phyloP scores from a whole-genome alignment of 345 rosid genomes.

The Cardamine resedifolia region DNA sequence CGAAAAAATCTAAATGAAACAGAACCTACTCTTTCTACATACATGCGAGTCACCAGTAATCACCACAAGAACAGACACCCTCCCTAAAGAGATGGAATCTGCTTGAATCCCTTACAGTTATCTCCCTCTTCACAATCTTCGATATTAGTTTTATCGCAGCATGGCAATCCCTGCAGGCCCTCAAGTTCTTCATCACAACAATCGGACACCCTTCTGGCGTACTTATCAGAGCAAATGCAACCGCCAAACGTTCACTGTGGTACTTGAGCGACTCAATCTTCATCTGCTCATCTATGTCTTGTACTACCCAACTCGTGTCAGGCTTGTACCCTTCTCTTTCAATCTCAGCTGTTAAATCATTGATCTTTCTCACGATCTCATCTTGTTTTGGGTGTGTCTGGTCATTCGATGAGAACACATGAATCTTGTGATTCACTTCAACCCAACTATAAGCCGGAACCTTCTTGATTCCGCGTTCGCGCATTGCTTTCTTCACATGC shows the following conservation, averaged over 20 bases:
- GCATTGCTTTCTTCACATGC: slow-evolving; percentile 75
- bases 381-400: slow-evolving; percentile 53
- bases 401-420: slow-evolving; percentile 68
- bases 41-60: slow-evolving; percentile 61
- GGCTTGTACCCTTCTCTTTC: slow-evolving; percentile 72
- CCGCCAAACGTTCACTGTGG: slow-evolving; percentile 81
- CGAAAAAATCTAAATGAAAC: no score
- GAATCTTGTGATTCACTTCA: slow-evolving; percentile 60
- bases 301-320: slow-evolving; percentile 69
- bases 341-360: slow-evolving; percentile 53
- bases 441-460: slow-evolving; percentile 84
- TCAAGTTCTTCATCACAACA: slow-evolving; percentile 78
- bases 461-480: slow-evolving; percentile 72
- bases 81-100: slow-evolving; percentile 85
- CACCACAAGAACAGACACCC: slow-evolving; percentile 74
- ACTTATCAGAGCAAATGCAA: slow-evolving; percentile 78
- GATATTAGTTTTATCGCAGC: slow-evolving; percentile 82
- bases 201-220: slow-evolving; percentile 73
- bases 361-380: slow-evolving; percentile 56
- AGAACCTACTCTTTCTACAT: no score
- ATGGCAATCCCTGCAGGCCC: slow-evolving; percentile 88
- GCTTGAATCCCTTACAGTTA: slow-evolving; percentile 80
- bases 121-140: slow-evolving; percentile 71
- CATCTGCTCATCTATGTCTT: slow-evolving; percentile 55
- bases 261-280: slow-evolving; percentile 72